Conservation (phyloP, 805 yeast genomes). For the Nakazawaea ernobii region DNA sequence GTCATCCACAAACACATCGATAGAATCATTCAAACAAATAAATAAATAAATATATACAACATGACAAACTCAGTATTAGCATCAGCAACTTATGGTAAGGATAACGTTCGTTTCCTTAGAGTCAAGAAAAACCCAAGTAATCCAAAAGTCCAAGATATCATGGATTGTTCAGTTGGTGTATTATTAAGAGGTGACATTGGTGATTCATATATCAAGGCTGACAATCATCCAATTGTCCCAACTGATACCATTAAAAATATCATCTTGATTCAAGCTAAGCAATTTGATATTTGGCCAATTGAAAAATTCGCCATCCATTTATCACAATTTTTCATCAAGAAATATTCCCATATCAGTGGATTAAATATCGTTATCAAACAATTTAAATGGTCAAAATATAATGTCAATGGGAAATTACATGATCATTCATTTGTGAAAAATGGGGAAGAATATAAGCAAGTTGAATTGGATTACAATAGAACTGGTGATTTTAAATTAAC, state of each 20-base stretch:
- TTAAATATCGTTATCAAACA: constrained; percentile 64
- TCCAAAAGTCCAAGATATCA: constrained; percentile 71
- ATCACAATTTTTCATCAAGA: constrained; percentile 72
- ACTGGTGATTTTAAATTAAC: constrained; percentile 48
- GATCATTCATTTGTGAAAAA: constrained; percentile 82
- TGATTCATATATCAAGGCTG: constrained; percentile 78
- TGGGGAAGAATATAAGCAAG: constrained; percentile 74
- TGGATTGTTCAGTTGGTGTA: constrained; percentile 78
- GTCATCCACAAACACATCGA: background rate
- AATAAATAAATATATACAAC: background rate
- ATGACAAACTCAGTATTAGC: constrained; percentile 16
- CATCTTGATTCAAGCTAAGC: constrained; percentile 75
- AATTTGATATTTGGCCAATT: constrained; percentile 80
- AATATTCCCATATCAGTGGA: constrained; percentile 74
- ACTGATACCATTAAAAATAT: constrained; percentile 94
- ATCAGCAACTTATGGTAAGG: constrained; percentile 80
- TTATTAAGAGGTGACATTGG: constrained; percentile 77
- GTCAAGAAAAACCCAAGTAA: constrained; percentile 73
- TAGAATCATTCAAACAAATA: background rate
- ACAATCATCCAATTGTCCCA: constrained; percentile 85
- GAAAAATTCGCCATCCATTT: constrained; percentile 85
- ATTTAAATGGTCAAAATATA: constrained; percentile 73
- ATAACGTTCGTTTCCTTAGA: constrained; percentile 86
- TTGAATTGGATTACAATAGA: constrained; percentile 47
- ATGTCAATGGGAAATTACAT: constrained; percentile 69